Evolutionary conservation across 2,329 filamentous ascomycete genomes (phyloP).

Genomic region (Penicillium sp.): DNA sequence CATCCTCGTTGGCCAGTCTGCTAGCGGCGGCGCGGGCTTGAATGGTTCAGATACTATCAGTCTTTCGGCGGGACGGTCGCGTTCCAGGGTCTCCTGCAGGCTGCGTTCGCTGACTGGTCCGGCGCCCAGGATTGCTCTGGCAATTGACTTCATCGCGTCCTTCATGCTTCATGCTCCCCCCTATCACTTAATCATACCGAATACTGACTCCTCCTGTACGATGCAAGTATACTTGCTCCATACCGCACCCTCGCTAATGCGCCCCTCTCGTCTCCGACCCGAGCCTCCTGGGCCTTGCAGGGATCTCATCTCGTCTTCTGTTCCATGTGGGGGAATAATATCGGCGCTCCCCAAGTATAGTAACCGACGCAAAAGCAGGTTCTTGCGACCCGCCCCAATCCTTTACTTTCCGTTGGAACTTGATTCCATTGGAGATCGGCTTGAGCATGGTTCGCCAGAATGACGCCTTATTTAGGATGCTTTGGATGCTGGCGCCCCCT

Average conservation of each 20-base stretch:
- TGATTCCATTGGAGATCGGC: constrained; percentile 11
- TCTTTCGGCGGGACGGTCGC: constrained; percentile 31
- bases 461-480: no score
- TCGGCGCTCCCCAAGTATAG: no score
- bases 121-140: constrained; percentile 24
- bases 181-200: no score
- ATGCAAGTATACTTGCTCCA: no score
- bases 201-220: no score
- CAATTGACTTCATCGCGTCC: constrained; percentile 27
- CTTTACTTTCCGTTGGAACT: constrained; percentile 11
- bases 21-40: constrained; percentile 17
- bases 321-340: constrained; percentile 26
- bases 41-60: constrained; percentile 15
- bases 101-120: constrained; percentile 29
- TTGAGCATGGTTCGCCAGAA: no score
- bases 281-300: constrained; percentile 23
- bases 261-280: constrained; percentile 13
- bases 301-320: constrained; percentile 17
- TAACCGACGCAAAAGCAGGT: constrained; percentile 23
- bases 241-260: no score
- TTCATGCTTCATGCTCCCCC: no score
- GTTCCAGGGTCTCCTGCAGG: constrained; percentile 26
- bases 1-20: constrained; percentile 19
- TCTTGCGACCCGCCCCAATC: constrained; percentile 17
- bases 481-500: no score